phyloP scores from a whole-genome alignment of 2,329 filamentous ascomycete genomes.

The Ceratocystis diversiconidia region DNA sequence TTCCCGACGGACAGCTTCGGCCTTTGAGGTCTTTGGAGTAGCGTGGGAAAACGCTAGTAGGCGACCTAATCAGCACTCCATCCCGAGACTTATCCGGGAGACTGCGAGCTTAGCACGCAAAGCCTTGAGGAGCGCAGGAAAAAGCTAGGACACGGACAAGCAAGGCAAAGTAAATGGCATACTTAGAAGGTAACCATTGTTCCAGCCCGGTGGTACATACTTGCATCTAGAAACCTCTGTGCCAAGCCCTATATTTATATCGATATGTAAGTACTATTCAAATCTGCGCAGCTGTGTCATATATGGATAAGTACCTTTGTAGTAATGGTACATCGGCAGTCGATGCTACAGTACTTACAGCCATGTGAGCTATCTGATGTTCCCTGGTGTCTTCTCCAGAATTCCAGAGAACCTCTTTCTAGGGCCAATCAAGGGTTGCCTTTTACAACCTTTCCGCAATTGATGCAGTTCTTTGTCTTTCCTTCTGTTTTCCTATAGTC shows the following conservation, averaged over 20 bases:
- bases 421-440: neutral
- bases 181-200: neutral
- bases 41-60: neutral
- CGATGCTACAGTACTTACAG: neutral
- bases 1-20: neutral
- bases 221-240: neutral
- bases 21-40: neutral
- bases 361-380: neutral
- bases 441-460: neutral
- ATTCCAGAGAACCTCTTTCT: neutral
- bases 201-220: neutral
- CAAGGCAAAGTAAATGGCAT: neutral
- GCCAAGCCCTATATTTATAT: neutral
- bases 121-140: neutral
- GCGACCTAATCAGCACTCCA: neutral
- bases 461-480: neutral
- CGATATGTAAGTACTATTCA: neutral
- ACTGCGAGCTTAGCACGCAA: neutral
- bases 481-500: neutral
- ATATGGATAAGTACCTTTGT: neutral
- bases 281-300: neutral
- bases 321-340: neutral
- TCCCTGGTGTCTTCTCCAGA: neutral
- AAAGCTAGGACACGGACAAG: neutral
- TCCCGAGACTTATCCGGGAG: neutral